Percentiles rank a stretch among this genome's conserved stretches.
These are phyloP conservation scores for Hypoxylon fragiforme DNA, from an alignment of 495 filamentous ascomycete species.

Conservation along the genomic window DNA sequence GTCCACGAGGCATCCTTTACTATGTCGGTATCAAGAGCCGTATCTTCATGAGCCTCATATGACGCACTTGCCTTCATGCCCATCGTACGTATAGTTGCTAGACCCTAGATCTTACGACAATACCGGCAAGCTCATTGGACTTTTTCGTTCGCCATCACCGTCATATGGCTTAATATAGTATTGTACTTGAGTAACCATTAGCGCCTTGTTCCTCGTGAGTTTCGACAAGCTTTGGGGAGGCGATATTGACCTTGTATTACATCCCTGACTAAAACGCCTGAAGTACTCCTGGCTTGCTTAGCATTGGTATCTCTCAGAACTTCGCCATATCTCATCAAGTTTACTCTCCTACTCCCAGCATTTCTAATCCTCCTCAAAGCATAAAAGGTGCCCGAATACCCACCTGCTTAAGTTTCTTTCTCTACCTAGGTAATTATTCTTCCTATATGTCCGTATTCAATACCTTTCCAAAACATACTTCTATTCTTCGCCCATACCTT, in stretches of 20 bases:
- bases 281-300: neutral
- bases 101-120: too few species aligned
- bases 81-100: too few species aligned
- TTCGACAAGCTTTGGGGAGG: neutral
- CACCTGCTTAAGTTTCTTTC: neutral
- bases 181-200: too few species aligned
- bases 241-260: neutral
- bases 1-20: slow-evolving; percentile 3
- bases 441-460: slow-evolving; percentile 7
- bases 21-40: too few species aligned
- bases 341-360: neutral
- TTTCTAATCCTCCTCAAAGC: neutral
- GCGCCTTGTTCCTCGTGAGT: slow-evolving; percentile 4
- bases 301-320: neutral
- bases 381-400: neutral
- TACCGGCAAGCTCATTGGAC: too few species aligned
- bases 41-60: too few species aligned
- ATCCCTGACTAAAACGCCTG: slow-evolving; percentile 2
- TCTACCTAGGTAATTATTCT: neutral
- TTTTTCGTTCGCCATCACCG: too few species aligned
- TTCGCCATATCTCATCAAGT: neutral
- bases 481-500: neutral
- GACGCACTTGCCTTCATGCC: too few species aligned
- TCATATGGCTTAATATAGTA: too few species aligned
- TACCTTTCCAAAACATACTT: neutral